Percentiles rank a stretch among this genome's conserved stretches.
phyloP scores from a whole-genome alignment of 2,329 filamentous ascomycete genomes.

The Neofusicoccum laricinum region DNA sequence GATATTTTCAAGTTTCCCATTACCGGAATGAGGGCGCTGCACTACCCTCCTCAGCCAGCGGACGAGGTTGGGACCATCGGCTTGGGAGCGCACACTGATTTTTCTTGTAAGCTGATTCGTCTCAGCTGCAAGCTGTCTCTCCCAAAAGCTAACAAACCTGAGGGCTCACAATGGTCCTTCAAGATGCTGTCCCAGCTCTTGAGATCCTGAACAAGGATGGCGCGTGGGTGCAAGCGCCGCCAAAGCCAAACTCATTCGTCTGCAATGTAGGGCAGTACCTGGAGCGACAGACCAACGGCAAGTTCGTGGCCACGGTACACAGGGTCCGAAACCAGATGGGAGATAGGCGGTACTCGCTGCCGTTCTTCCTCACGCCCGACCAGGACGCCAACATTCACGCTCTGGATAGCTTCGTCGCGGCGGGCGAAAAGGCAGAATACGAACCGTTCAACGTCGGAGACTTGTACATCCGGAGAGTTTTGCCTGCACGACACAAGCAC shows the following conservation, averaged over 20 bases:
- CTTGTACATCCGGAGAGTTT: conserved; percentile 32
- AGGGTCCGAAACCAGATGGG: conserved; percentile 39
- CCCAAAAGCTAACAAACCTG: background rate
- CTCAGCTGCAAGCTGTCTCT: conserved; percentile 22
- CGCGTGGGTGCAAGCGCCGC: conserved; percentile 39
- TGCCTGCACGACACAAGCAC: conserved; percentile 36
- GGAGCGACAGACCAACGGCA: conserved; percentile 40
- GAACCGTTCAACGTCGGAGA: conserved; percentile 20
- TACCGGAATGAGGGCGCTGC: conserved; percentile 28
- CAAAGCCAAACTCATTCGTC: conserved; percentile 35
- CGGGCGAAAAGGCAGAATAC: conserved; percentile 19
- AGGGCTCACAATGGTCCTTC: conserved; percentile 19
- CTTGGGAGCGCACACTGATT: conserved; percentile 23
- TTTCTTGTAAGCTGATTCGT: conserved; percentile 4
- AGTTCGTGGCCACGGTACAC: conserved; percentile 41
- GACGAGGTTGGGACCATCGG: conserved; percentile 16
- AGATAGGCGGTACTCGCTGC: conserved; percentile 39
- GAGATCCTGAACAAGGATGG: conserved; percentile 44
- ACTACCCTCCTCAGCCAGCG: conserved; percentile 20
- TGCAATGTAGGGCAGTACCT: conserved; percentile 43
- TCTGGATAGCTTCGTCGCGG: conserved; percentile 27
- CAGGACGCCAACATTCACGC: conserved; percentile 33
- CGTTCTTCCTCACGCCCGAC: conserved; percentile 40
- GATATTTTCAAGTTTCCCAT: conserved; percentile 31
- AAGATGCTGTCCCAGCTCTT: conserved; percentile 21